Evolutionary conservation across 331 rosid species (phyloP), one percentile per base, ranked within the genome.

Genomic region (Phaseolus coccineus): DNA sequence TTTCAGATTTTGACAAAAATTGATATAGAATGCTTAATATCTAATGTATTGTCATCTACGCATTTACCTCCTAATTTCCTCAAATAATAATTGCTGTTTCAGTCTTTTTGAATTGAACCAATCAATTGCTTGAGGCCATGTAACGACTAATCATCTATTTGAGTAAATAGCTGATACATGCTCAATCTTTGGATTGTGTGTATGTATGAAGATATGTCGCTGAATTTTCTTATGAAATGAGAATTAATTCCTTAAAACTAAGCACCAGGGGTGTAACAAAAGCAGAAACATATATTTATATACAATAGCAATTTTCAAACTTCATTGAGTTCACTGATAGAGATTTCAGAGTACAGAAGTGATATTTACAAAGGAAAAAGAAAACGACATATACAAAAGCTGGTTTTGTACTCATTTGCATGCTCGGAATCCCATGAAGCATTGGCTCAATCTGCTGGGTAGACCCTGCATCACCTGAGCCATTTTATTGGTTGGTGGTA

Each of bases 401-500:
- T 28, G 57, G 70, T 40, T 77, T 81, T 67, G n/a, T 47, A 14
- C 65, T 56, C 44, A 53, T 33, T 76, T 57, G 81, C 73, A 82
- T 67, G 61, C 62, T 71, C 48, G 51, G 58, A 84, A 80, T 82
- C 75, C 69, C 86, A 71, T 33, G 84, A 79, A 81, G 82, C 75
- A 73, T 44, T 11, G 85, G 79, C 81, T 84, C 63, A 40, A 56
- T 39, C 44, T 55, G 40, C 15, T 51, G 67, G 19, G 58, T 52
- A 39, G 39, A 66, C 77, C 48, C 75, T 73, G 57, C 73, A 66
- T 70, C 52, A 61, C 71, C 74, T 52, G 78, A 75, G 69, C 86
- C 83, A 57, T 19, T 78, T 83, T 77, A 79, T 77, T 75, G 48
- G 39, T 74, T 62, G 24, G 37, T 62, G 24, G 37, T 31, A 77